Conservation (phyloP, 2,329 filamentous ascomycete genomes). For the Neobulgaria alba region DNA sequence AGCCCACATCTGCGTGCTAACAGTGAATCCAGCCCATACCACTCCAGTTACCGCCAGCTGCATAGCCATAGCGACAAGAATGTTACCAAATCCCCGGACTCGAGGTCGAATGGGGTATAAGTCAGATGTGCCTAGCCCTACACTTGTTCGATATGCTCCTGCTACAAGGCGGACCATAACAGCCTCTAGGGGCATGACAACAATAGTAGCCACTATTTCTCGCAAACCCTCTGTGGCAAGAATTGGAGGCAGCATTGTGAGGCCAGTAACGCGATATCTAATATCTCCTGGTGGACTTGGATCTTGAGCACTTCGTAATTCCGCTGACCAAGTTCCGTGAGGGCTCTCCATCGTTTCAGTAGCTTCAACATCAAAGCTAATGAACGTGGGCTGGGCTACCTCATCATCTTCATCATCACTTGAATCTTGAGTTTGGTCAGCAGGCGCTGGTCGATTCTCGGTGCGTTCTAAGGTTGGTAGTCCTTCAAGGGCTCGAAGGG, state of each 20-base stretch:
- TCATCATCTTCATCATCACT: slow-evolving; percentile 27
- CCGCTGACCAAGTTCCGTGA: slow-evolving; percentile 27
- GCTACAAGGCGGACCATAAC: slow-evolving; percentile 25
- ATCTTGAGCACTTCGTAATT: slow-evolving; percentile 28
- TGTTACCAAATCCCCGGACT: slow-evolving; percentile 14
- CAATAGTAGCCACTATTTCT: slow-evolving; percentile 21
- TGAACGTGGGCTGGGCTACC: slow-evolving; percentile 24
- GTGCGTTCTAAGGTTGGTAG: slow-evolving; percentile 13
- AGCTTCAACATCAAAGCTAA: slow-evolving; percentile 29
- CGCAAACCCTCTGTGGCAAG: slow-evolving; percentile 26
- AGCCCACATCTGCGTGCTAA: slow-evolving; percentile 2
- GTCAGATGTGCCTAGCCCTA: slow-evolving; percentile 13
- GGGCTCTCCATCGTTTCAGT: slow-evolving; percentile 18
- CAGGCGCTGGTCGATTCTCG: slow-evolving; percentile 8
- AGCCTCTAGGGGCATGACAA: slow-evolving; percentile 27
- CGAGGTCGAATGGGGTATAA: slow-evolving; percentile 12
- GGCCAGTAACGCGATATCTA: slow-evolving; percentile 26
- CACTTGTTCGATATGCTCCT: slow-evolving; percentile 18
- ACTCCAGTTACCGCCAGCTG: slow-evolving; percentile 21
- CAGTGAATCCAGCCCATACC: slow-evolving; percentile 24
- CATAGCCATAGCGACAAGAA: slow-evolving; percentile 18
- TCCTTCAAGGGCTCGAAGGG: slow-evolving; percentile 27
- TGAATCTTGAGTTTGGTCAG: slow-evolving; percentile 18
- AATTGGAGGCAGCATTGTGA: slow-evolving; percentile 28
- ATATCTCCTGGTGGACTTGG: slow-evolving; percentile 14